phyloP scores from a whole-genome alignment of 768 basidiomycete species.

The Rhizopogon salebrosus region DNA sequence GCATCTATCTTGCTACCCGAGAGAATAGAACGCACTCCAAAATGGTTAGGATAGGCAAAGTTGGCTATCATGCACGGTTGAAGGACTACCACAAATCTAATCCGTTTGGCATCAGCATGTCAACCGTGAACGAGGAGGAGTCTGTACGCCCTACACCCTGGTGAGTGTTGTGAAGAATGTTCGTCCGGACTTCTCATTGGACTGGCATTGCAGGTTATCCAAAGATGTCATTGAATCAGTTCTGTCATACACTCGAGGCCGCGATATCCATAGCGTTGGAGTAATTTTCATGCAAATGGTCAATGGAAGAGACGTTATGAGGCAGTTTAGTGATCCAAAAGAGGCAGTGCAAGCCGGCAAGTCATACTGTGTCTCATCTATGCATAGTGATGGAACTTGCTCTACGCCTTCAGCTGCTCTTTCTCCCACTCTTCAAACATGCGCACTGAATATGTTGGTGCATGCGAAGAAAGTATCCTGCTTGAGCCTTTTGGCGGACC shows the following conservation, averaged over 20 bases:
- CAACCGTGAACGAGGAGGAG: constrained; percentile 14
- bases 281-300: constrained; percentile 84
- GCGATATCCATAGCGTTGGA: constrained; percentile 82
- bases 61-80: constrained; percentile 65
- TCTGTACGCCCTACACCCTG: constrained; percentile 25
- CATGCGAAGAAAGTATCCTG: constrained; percentile 55
- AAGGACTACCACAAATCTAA: constrained; percentile 84
- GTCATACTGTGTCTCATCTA: constrained; percentile 12
- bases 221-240: constrained; percentile 77
- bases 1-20: constrained; percentile 56
- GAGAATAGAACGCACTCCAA: constrained; percentile 50
- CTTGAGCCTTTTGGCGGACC: constrained; percentile 50
- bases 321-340: constrained; percentile 47
- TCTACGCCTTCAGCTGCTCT: constrained; percentile 38
- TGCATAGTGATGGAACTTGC: not conserved
- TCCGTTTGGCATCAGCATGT: constrained; percentile 45
- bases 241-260: constrained; percentile 65
- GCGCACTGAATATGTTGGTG: constrained; percentile 56
- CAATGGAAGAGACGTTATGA: constrained; percentile 65
- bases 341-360: constrained; percentile 54
- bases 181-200: not conserved
- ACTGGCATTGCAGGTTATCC: constrained; percentile 47
- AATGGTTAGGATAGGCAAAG: constrained; percentile 68
- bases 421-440: constrained; percentile 45
- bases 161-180: constrained; percentile 6